Percentiles rank a stretch among this genome's conserved stretches.
These are phyloP conservation scores for Daldinia vernicosa DNA, from an alignment of 495 filamentous ascomycete species.

Conservation along the genomic window DNA sequence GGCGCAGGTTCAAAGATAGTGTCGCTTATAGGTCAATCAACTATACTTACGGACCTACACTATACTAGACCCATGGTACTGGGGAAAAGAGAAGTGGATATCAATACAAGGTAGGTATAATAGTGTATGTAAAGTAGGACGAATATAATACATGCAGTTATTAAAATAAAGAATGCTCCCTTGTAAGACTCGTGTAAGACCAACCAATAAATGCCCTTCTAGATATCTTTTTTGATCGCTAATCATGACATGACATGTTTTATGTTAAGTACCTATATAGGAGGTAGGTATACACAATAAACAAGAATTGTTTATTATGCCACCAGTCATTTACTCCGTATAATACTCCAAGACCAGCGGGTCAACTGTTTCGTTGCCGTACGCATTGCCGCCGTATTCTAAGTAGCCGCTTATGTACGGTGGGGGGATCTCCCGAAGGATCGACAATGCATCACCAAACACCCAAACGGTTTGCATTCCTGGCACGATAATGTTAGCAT, in stretches of 20 bases:
- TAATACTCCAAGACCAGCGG: slow-evolving; percentile 47
- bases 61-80: neutral
- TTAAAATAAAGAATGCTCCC: slow-evolving; percentile 1
- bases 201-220: slow-evolving; percentile 17
- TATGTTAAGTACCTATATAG: neutral
- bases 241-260: slow-evolving; percentile 16
- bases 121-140: neutral
- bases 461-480: slow-evolving; percentile 65
- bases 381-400: slow-evolving; percentile 56
- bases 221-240: slow-evolving; percentile 20
- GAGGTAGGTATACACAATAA: neutral
- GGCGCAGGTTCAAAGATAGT: neutral
- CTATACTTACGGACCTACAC: neutral
- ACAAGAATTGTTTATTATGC: slow-evolving; percentile 13
- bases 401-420: slow-evolving; percentile 59
- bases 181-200: neutral
- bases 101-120: slow-evolving; percentile 4
- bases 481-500: slow-evolving; percentile 3
- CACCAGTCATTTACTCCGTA: slow-evolving; percentile 13
- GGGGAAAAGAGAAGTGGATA: slow-evolving; percentile 18
- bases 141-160: slow-evolving; percentile 14
- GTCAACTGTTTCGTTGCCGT: slow-evolving; percentile 56
- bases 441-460: slow-evolving; percentile 57
- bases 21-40: neutral
- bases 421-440: slow-evolving; percentile 51